phyloP scores from a whole-genome alignment of 495 filamentous ascomycete genomes.

The Margaritispora aquatica region DNA sequence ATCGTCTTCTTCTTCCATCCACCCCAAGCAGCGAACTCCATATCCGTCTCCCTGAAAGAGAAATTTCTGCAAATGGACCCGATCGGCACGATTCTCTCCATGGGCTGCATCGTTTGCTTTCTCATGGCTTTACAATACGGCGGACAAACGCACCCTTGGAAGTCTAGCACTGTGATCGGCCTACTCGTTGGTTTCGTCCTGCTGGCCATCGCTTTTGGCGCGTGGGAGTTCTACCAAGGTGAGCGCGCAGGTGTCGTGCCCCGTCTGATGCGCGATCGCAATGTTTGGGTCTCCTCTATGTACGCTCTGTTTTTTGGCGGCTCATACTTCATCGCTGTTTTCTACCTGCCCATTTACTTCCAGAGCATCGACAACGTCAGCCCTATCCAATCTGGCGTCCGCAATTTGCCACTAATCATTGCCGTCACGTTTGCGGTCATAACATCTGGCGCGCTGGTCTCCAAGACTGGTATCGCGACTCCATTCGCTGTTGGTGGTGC shows the following conservation, averaged over 20 bases:
- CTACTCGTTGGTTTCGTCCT: slow-evolving; percentile 65
- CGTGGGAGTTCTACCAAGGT: slow-evolving; percentile 53
- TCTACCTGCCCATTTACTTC: slow-evolving; percentile 60
- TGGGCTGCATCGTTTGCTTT: slow-evolving; percentile 55
- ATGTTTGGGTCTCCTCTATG: slow-evolving; percentile 42
- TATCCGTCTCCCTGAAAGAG: slow-evolving; percentile 30
- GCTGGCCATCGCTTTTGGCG: slow-evolving; percentile 52
- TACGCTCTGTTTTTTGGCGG: slow-evolving; percentile 47
- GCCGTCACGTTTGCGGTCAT: slow-evolving; percentile 25
- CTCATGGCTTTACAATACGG: slow-evolving; percentile 87
- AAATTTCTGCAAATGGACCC: slow-evolving; percentile 23
- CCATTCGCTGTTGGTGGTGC: slow-evolving; percentile 9
- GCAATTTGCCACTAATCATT: slow-evolving; percentile 44
- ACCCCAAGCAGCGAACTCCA: slow-evolving; percentile 1
- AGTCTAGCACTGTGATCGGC: slow-evolving; percentile 55
- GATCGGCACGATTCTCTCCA: not conserved
- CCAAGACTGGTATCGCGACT: slow-evolving; percentile 57
- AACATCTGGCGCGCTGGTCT: slow-evolving; percentile 26
- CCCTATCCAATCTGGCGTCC: slow-evolving; percentile 43
- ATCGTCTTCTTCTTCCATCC: not conserved
- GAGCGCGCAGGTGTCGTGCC: slow-evolving; percentile 58
- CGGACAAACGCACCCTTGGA: slow-evolving; percentile 63
- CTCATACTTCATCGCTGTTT: slow-evolving; percentile 51
- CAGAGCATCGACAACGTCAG: slow-evolving; percentile 38
- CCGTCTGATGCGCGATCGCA: slow-evolving; percentile 55